Base-by-base conservation (phyloP, 371 early-diverging fungal species). In the Mucor ambiguus region DNA sequence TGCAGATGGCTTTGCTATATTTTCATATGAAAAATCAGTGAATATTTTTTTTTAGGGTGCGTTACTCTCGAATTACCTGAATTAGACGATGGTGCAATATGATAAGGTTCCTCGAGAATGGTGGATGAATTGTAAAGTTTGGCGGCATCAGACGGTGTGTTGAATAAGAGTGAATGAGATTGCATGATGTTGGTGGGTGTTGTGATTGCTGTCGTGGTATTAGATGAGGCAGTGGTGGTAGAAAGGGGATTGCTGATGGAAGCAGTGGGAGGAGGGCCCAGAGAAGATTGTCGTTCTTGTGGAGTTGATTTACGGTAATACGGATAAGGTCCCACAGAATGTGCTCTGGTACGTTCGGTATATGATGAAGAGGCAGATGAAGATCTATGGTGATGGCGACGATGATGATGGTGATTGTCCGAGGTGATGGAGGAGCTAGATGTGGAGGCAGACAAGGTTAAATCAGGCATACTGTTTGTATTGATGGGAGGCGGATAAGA, bases 241-340 rank as follows among this genome's bases (percentile, higher is more conserved):
- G 38, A 58, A 33, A 52, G 20, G 2, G 55, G 41, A 30, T 24
- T 43, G 16, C 52, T 29, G 6, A 44, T 30, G 12, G 29, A 49
- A 49, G 63, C 24, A 48, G 68, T 58, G 14, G 54, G 56, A 26
- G 71, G 58, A n/a, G 72, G 72, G 0, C 68, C 72, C 16, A 72
- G 18, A 16, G 72, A 72, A 7, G 72, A 60, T 24, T 66, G 72
- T 33, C 72, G 38, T 55, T 72, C 72, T 48, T 63, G 67, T 30
- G 64, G 61, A 2, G 68, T 64, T 1, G 60, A 58, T 49, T 67
- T 67, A 18, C 60, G 69, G 49, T 68, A 68, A 59, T 65, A 67
- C 8, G 77, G 77, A 43, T 78, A 81, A 2, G 74, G 75, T 2
- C 81, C 81, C 2, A 78, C 73, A 0, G 81, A 81, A 52, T 78